Conservation (phyloP, 495 filamentous ascomycete species). For the Lichina pygmaea region DNA sequence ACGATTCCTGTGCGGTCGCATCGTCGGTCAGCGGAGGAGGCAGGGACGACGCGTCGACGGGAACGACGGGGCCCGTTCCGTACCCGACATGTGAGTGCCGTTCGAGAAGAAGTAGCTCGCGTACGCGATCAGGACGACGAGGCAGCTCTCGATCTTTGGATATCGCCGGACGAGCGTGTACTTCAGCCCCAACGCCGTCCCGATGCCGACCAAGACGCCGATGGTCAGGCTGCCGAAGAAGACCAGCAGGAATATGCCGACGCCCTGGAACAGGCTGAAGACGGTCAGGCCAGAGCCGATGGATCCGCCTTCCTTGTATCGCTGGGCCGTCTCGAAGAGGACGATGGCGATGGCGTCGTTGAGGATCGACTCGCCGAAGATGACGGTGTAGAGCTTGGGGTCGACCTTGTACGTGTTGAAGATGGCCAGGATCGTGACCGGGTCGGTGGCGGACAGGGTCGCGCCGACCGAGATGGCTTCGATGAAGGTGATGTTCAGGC, state of each 20-base stretch:
- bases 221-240: constrained; percentile 89
- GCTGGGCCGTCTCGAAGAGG: constrained; percentile 88
- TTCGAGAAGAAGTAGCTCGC: constrained; percentile 95
- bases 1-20: constrained; percentile 49
- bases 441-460: constrained; percentile 87
- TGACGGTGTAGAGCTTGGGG: constrained; percentile 90
- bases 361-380: constrained; percentile 92
- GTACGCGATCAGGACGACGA: constrained; percentile 84
- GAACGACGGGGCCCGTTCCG: neutral
- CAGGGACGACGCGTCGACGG: neutral
- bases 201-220: constrained; percentile 63
- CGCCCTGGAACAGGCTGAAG: constrained; percentile 59
- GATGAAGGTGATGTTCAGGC: constrained; percentile 62
- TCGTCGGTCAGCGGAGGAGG: neutral
- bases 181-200: constrained; percentile 67
- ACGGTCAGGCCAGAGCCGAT: constrained; percentile 28
- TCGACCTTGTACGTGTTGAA: constrained; percentile 99
- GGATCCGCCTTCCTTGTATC: constrained; percentile 40
- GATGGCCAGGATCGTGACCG: constrained; percentile 89
- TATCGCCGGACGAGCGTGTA: constrained; percentile 77
- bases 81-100: constrained; percentile 79
- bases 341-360: constrained; percentile 98
- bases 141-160: constrained; percentile 87
- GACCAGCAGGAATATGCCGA: constrained; percentile 80
- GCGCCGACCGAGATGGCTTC: constrained; percentile 91